A percentile compares a stretch with the other conserved stretches of the same genome.
Conservation (phyloP, 306 rosid genomes). For the Prunus mume region DNA sequence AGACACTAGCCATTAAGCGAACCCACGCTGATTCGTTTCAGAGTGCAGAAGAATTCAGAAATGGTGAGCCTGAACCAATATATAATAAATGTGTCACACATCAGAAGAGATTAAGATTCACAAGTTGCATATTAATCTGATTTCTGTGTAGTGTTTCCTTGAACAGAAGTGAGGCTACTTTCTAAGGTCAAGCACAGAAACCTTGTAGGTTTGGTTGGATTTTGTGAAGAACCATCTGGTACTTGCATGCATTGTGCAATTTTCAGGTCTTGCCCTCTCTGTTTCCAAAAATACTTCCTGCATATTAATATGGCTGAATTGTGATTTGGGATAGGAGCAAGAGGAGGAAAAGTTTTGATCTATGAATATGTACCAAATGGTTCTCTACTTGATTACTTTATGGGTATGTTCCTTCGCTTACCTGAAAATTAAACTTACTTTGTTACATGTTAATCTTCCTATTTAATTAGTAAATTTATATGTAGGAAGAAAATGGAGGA, state of each 20-base stretch:
- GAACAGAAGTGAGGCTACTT: slow-evolving; percentile 66
- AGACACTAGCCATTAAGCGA: slow-evolving; percentile 71
- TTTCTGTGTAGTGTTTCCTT: slow-evolving; percentile 20
- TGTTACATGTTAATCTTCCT: not conserved
- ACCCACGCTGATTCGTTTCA: slow-evolving; percentile 53
- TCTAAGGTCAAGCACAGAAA: slow-evolving; percentile 65
- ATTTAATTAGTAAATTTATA: not conserved
- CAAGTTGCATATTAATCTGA: not conserved
- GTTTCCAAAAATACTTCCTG: not conserved
- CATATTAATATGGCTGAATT: slow-evolving; percentile 8
- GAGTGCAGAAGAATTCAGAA: slow-evolving; percentile 60
- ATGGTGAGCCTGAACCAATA: slow-evolving; percentile 37
- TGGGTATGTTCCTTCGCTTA: slow-evolving; percentile 38
- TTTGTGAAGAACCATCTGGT: slow-evolving; percentile 72
- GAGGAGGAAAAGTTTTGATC: slow-evolving; percentile 53
- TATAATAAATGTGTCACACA: not conserved
- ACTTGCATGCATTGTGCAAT: not conserved
- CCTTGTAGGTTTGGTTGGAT: slow-evolving; percentile 74
- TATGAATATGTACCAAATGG: slow-evolving; percentile 84
- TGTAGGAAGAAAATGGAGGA: slow-evolving; percentile 48
- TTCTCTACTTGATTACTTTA: slow-evolving; percentile 69
- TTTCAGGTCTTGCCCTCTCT: not conserved
- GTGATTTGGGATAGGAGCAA: slow-evolving; percentile 33
- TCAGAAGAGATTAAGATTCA: not conserved
- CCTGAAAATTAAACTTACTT: not conserved